Evolutionary conservation across 2,329 filamentous ascomycete species (phyloP).

Genomic region (Neobulgaria alba): DNA sequence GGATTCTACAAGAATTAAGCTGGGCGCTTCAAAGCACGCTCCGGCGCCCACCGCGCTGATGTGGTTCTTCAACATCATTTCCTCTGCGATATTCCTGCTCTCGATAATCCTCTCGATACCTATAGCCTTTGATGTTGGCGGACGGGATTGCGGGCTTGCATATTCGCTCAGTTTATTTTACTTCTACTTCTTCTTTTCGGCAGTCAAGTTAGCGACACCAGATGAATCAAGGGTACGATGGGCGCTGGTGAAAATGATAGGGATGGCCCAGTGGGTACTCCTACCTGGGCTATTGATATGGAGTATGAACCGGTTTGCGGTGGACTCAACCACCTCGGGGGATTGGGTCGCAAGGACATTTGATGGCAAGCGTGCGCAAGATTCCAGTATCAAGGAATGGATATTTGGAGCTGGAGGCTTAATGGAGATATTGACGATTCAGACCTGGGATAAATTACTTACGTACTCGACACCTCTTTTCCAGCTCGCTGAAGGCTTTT

Average conservation of each 20-base stretch:
- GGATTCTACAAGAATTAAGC: conserved; percentile 14
- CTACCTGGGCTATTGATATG: conserved; percentile 85
- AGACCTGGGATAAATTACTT: conserved; percentile 80
- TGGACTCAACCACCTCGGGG: conserved; percentile 64
- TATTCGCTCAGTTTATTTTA: conserved; percentile 83
- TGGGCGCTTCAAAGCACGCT: conserved; percentile 38
- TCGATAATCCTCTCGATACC: conserved; percentile 93
- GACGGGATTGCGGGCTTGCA: conserved; percentile 84
- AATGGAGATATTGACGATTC: conserved; percentile 70
- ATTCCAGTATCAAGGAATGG: conserved; percentile 70
- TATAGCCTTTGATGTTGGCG: conserved; percentile 95
- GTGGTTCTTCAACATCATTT: conserved; percentile 75
- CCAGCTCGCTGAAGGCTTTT: conserved; percentile 92
- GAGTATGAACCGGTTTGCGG: conserved; percentile 90
- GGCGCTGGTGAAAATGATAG: conserved; percentile 59
- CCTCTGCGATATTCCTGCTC: conserved; percentile 77
- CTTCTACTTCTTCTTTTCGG: conserved; percentile 86
- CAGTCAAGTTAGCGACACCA: conserved; percentile 73
- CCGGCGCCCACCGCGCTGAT: conserved; percentile 50
- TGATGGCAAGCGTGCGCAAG: conserved; percentile 53
- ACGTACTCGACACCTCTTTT: conserved; percentile 90
- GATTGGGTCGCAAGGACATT: conserved; percentile 81
- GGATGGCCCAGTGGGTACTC: conserved; percentile 75
- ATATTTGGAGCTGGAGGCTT: conserved; percentile 80
- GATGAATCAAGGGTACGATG: conserved; percentile 66